These are phyloP conservation scores for Sordaria brevicollis DNA, from an alignment of 495 filamentous ascomycete genomes.

Conservation along the genomic window DNA sequence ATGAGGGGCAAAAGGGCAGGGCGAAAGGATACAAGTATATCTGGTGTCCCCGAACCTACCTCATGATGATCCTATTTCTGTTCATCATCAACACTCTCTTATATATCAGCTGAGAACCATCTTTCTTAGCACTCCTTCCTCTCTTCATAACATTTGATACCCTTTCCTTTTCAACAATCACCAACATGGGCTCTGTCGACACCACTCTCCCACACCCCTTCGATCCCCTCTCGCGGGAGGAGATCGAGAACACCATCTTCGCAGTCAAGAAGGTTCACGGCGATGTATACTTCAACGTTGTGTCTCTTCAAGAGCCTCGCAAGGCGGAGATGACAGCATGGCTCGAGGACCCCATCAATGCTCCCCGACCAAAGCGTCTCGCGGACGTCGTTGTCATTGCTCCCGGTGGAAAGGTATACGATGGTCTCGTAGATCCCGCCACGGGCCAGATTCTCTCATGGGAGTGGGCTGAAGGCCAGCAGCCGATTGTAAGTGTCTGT, in stretches of 20 bases:
- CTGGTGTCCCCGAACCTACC: background rate
- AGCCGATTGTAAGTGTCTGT: slow-evolving; percentile 55
- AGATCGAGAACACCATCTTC: slow-evolving; percentile 67
- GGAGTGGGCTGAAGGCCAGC: slow-evolving; percentile 68
- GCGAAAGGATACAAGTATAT: background rate
- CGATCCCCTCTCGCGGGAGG: slow-evolving; percentile 66
- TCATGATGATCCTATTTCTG: background rate
- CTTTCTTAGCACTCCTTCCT: background rate
- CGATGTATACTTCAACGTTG: slow-evolving; percentile 73
- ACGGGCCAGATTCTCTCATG: slow-evolving; percentile 61
- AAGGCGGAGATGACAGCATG: slow-evolving; percentile 83
- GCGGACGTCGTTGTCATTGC: slow-evolving; percentile 87
- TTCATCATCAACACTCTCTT: background rate
- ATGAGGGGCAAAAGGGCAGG: background rate
- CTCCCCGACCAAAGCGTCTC: slow-evolving; percentile 55
- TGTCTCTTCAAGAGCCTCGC: slow-evolving; percentile 78
- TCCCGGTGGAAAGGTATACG: slow-evolving; percentile 68
- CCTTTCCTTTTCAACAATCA: background rate
- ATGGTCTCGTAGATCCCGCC: slow-evolving; percentile 73
- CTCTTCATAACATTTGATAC: background rate
- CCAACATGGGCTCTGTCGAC: slow-evolving; percentile 14
- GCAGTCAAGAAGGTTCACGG: slow-evolving; percentile 63
- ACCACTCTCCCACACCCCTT: slow-evolving; percentile 53
- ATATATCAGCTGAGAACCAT: background rate
- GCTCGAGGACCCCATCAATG: slow-evolving; percentile 52